phyloP scores from a whole-genome alignment of 768 basidiomycete genomes.

The Rhodotorula graminis region DNA sequence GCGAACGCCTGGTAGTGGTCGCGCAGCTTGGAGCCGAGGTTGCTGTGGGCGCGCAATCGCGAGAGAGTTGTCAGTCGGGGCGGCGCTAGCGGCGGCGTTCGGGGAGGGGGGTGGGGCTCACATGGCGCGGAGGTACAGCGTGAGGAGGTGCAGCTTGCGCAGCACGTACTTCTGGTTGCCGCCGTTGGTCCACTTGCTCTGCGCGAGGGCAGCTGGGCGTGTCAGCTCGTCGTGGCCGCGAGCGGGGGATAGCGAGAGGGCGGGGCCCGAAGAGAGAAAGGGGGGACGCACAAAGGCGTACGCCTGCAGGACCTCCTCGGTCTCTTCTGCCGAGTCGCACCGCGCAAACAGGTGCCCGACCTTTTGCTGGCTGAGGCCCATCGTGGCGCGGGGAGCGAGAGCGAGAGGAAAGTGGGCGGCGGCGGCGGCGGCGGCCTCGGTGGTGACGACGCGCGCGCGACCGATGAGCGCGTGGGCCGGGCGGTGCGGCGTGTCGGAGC shows the following conservation, averaged over 20 bases:
- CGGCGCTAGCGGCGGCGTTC: too few species aligned
- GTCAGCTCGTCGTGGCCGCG: too few species aligned
- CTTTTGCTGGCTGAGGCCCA: conserved; percentile 16
- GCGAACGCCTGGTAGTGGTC: conserved; percentile 28
- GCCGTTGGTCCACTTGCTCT: conserved; percentile 28
- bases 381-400: background rate
- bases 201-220: background rate
- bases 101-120: background rate
- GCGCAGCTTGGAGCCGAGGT: conserved; percentile 14
- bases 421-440: too few species aligned
- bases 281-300: conserved; percentile 15
- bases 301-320: conserved; percentile 27
- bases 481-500: too few species aligned
- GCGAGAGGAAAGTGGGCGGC: too few species aligned
- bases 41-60: background rate
- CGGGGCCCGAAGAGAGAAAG: background rate
- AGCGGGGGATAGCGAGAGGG: background rate
- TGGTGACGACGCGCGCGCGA: too few species aligned
- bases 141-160: conserved; percentile 27
- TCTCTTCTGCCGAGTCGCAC: conserved; percentile 1
- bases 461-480: too few species aligned
- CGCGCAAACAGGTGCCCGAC: conserved; percentile 12
- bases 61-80: too few species aligned
- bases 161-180: conserved; percentile 22
- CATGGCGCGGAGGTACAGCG: conserved; percentile 24